Base-by-base conservation (phyloP, 83 land plant species). In the Picea abies region DNA sequence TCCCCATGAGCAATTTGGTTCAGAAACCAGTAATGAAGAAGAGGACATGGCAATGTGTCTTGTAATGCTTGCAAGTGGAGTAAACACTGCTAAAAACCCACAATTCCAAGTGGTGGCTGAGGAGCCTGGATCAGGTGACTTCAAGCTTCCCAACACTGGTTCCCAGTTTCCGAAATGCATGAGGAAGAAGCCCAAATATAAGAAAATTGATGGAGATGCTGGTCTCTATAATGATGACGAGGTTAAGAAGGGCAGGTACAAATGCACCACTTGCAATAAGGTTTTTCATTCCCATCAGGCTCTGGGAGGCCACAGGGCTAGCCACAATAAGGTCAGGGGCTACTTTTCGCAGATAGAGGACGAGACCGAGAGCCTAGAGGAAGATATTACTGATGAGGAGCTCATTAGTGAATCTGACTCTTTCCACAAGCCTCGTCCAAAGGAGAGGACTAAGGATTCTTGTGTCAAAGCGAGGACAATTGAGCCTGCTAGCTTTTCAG, bases 31-130 rank as follows among this genome's bases (percentile, higher is more conserved):
- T 47, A 41, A 49, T n/a, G 77, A 73, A 47, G 77, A 47, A 73
- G 89, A 88, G 83, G 94, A 88, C 78, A 84, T 88, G 26, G 94
- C 91, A 12, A 83, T 85, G 63, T 92, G 91, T 65, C 73, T n/a
- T n/a, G n/a, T n/a, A n/a, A n/a, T n/a, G n/a, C n/a, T n/a, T n/a
- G n/a, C n/a, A n/a, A n/a, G n/a, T 7, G 65, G 80, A 1, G 90
- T 85, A n/a, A 91, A 89, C 39, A 82, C 84, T 29, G 41, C 56
- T 14, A 37, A 4, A 52, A 26, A 68, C 60, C 83, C 39, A 25
- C 22, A 84, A 81, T 69, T n/a, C 52, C 83, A 3, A 35, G 26
- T 4, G 9, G 77, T 3, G 20, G 14, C 8, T 35, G 41, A 69
- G 32, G 89, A 89, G 78, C 88, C 94, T 19, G 91, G 91, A 89